Evolutionary conservation across 2,329 filamentous ascomycete genomes (phyloP), one percentile per base, ranked within the genome.

Genomic region (Ophiostoma montium): DNA sequence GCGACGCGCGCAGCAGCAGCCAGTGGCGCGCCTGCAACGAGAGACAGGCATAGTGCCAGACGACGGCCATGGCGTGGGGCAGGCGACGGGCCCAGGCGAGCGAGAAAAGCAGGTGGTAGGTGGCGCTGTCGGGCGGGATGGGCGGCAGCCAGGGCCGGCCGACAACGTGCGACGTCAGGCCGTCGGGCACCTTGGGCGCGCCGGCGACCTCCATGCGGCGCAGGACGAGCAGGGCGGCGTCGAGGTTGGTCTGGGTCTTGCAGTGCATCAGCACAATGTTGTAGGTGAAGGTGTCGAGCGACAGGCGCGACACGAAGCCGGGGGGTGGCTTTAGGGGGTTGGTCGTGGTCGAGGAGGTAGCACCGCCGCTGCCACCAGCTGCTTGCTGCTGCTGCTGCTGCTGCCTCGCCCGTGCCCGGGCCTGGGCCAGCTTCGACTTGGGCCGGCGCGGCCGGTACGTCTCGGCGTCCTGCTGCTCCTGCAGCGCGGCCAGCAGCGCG

Each of bases 21-120:
- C 53, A 35, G 53, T 53, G 57, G 33, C 39, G 58, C 4, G 60
- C 58, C 21, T 53, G 48, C 19, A 56, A 56, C 6, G 52, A 47
- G 9, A 63, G 35, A 27, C 55, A 56, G 33, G 63, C 64, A 50
- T 61, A 63, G 35, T 59, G 60, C 61, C 61, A 68, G 32, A 65
- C 44, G 47, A 61, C 53, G 48, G 57, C 58, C 50, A 63, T 49
- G 30, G 58, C 50, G 44, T 62, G 61, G 11, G 62, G 59, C 18
- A 63, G 60, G 35, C 59, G 60, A 3, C 60, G 53, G 16, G 48
- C 52, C 53, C 64, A 60, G 13, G 65, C 64, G 21, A 70, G 57
- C 7, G 57, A 52, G 50, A 69, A 64, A 43, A 74, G 63, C 12
- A 60, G 53, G 33, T 62, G 53, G 55, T 67, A 70, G 1, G 64